Evolutionary conservation across 768 basidiomycete species (phyloP), one percentile per base, ranked within the genome.

Genomic region (Suillus variegatus): DNA sequence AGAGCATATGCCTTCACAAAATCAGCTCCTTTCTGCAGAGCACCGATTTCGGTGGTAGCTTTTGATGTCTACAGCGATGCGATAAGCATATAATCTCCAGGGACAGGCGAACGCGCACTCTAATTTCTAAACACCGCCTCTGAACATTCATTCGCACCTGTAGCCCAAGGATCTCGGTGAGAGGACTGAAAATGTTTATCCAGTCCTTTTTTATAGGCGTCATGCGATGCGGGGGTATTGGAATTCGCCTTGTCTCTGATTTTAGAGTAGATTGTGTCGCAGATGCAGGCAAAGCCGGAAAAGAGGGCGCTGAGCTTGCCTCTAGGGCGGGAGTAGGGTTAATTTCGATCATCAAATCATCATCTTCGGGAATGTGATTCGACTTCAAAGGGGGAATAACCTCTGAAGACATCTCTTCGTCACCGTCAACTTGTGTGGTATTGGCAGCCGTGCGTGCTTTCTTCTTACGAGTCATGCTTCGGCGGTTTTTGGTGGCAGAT

Each of bases 111-210:
- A 44, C 25, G 81, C 92, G 69, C 76, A 97, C 97, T 80, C 95
- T 87, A 65, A 95, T 88, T 81, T 99, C 97, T 6, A 99, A 94
- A 74, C 88, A 88, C 82, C 89, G 86, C 72, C 94, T 82, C 74
- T 89, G 89, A 12, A 94, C 88, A 74, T 99, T 99, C 97, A 99
- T 99, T 72, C 97, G 86, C 38, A 99, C 95, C 82, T 98, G 97
- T 66, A 99, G 79, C 0, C 92, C 94, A 73, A 97, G 81, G 69
- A 97, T 91, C 81, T 99, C 97, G 4, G 97, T 96, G 71, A 99
- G 81, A 0, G 97, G 97, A 0, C 94, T 92, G 74, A 99, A 98
- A 65, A 98, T 88, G 74, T 92, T 93, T 60, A 97, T 83, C 96
- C 96, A 98, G 69, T 97, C 95, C 74, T 92, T 94, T 80, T 97